phyloP scores from a whole-genome alignment of 148 eudicot genomes.

The Silene latifolia region DNA sequence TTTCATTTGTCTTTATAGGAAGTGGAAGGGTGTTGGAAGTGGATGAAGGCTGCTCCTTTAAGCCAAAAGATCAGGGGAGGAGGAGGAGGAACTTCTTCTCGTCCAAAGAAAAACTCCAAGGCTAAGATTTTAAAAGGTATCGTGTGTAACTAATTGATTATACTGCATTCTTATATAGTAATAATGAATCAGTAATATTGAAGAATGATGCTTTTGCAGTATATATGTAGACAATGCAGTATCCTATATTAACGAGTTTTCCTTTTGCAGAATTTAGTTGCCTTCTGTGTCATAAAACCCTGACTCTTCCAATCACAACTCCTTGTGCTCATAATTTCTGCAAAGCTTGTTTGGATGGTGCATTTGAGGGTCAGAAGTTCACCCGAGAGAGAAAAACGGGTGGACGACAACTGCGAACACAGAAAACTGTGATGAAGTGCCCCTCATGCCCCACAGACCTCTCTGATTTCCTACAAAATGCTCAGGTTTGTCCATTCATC shows the following conservation, averaged over 20 bases:
- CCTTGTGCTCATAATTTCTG: conserved; percentile 93
- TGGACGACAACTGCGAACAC: conserved; percentile 64
- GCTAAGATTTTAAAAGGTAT: conserved; percentile 67
- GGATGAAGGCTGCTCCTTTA: conserved; percentile 67
- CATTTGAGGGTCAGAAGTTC: conserved; percentile 59
- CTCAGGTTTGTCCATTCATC: conserved; percentile 43
- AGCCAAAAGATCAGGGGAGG: conserved; percentile 36
- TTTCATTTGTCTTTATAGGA: conserved; percentile 34
- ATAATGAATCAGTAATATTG: too few species aligned
- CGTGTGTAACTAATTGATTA: too few species aligned
- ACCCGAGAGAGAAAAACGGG: conserved; percentile 54
- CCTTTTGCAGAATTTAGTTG: conserved; percentile 56
- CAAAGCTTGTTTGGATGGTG: conserved; percentile 67
- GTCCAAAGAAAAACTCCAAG: conserved; percentile 31
- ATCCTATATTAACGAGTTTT: neutral
- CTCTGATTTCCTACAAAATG: conserved; percentile 68
- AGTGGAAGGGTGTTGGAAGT: conserved; percentile 63
- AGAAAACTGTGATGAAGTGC: conserved; percentile 73
- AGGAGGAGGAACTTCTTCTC: conserved; percentile 21
- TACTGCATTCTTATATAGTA: too few species aligned
- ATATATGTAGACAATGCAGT: too few species aligned
- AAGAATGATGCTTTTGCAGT: too few species aligned
- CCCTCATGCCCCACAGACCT: conserved; percentile 69
- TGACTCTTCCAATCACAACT: conserved; percentile 71
- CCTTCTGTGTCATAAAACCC: conserved; percentile 55